phyloP scores from a whole-genome alignment of 2,329 filamentous ascomycete genomes.

The Aspergillus pseudotamarii region DNA sequence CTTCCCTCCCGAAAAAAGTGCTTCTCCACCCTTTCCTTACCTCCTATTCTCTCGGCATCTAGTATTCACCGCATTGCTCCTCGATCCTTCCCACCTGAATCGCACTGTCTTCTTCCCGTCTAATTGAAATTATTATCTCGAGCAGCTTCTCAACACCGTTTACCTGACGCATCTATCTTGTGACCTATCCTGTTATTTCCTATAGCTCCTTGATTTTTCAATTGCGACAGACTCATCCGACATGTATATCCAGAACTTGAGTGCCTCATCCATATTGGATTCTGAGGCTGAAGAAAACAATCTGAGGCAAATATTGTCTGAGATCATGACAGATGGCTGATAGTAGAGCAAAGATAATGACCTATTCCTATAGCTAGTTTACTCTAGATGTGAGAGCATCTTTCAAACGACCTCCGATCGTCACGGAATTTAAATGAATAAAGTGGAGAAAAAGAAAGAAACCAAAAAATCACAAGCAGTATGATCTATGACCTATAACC shows the following conservation, averaged over 20 bases:
- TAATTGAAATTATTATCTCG: conserved; percentile 16
- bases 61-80: conserved; percentile 3
- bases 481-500: background rate
- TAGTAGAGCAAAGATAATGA: conserved; percentile 21
- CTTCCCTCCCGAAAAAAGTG: conserved; percentile 16
- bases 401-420: background rate
- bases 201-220: conserved; percentile 15
- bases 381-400: background rate
- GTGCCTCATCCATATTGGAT: background rate
- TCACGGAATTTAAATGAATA: background rate
- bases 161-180: conserved; percentile 15
- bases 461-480: no score
- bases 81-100: conserved; percentile 13
- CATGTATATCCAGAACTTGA: conserved; percentile 18
- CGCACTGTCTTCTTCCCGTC: conserved; percentile 16
- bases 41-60: conserved; percentile 6
- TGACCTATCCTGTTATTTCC: conserved; percentile 16
- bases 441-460: background rate
- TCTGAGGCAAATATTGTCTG: conserved; percentile 16
- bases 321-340: conserved; percentile 15
- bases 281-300: conserved; percentile 12
- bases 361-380: conserved; percentile 8
- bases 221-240: conserved; percentile 15
- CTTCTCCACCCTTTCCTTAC: conserved; percentile 11
- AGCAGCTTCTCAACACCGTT: conserved; percentile 14